Base-by-base conservation (phyloP, 2,329 filamentous ascomycete genomes). In the Chaetomium olivaceum region DNA sequence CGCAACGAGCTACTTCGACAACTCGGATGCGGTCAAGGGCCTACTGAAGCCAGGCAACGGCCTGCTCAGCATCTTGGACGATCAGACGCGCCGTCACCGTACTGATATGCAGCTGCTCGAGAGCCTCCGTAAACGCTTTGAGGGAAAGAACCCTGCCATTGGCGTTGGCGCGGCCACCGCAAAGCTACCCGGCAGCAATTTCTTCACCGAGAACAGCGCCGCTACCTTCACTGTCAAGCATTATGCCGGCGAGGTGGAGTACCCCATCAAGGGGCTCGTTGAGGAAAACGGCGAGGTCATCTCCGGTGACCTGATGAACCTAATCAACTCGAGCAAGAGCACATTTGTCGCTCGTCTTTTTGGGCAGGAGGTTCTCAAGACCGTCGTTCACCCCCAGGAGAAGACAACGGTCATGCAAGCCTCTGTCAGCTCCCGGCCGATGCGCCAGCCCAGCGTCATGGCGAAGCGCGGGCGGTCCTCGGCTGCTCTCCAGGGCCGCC, bases 231-330 rank as follows among this genome's bases (percentile, higher is more conserved):
- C 93, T 0, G 89, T 99, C 64, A 93, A 91, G 77, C 95, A 99
- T 77, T 99, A 96, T 77, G 94, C 94, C 48, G 95, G 95, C 59
- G 95, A 98, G 76, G 92, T 99, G 5, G 95, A 99, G 67, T 99
- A 99, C 75, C 89, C 92, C 2, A 86, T 96, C 67, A 89, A 90
- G 72, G 92, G 92, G 5, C 81, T 99, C 25, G 85, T 98, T 2
- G 95, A 99, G 77, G 93, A 97, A 78, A 99, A 99, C 71, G 92
- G 93, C 61, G 95, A 99, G 76, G 88, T 97, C 68, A 95, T 99
- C 69, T 97, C 93, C 4, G 94, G 93, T 29, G 95, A 99, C 77
- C 81, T 99, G 72, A 92, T 99, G 84, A 97, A 96, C 78, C 85
- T 99, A 72, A 90, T 99, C 78, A 91, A 90, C 73, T 88, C 88